Base-by-base conservation (phyloP, 352 stramenopile genomes). In the Pythium rishiriense region DNA sequence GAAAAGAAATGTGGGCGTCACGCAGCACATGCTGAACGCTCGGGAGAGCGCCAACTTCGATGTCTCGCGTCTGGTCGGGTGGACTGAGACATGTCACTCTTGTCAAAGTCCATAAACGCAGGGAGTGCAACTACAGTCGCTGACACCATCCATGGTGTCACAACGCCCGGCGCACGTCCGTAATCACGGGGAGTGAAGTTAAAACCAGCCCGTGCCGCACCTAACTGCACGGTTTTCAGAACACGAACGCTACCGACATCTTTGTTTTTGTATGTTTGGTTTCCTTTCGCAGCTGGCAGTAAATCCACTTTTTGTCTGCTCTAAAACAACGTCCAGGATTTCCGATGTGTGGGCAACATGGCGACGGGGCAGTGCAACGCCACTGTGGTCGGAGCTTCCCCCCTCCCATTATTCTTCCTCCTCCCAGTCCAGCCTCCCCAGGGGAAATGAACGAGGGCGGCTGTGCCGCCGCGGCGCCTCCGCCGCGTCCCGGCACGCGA, bases 21-120 rank as follows among this genome's bases (percentile, higher is more conserved):
- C 37, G 37, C 37, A n/a, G 37, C 11, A 43, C n/a, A n/a, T 17
- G 5, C 37, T 43, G 37, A 43, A 43, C 37, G 37, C 37, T 43
- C n/a, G 37, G 14, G 37, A 37, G 37, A 12, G 31, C 31, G 31
- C n/a, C 37, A 43, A 43, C 37, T 43, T 47, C 51, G 97, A 50
- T 66, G 60, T 67, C 60, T 67, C 60, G 56, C 61, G 31, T 41
- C 41, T n/a, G 33, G 59, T 65, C 58, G 58, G 59, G 33, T 59
- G n/a, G 43, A 42, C 50, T 53, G 50, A 58, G 60, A 67, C 60
- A 67, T 61, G 60, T 61, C 60, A 67, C 39, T 67, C 22, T 50
- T 5, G 0, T 10, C 19, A 25, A 25, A 15, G 51, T 61, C 51
- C 24, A 48, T 67, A 67, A 61, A 61, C 3, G 24, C 48, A 48